A percentile compares a stretch with the other conserved stretches of the same genome.
phyloP scores from a whole-genome alignment of 163 green algal genomes.

The Coccomyxa subellipsoidea region DNA sequence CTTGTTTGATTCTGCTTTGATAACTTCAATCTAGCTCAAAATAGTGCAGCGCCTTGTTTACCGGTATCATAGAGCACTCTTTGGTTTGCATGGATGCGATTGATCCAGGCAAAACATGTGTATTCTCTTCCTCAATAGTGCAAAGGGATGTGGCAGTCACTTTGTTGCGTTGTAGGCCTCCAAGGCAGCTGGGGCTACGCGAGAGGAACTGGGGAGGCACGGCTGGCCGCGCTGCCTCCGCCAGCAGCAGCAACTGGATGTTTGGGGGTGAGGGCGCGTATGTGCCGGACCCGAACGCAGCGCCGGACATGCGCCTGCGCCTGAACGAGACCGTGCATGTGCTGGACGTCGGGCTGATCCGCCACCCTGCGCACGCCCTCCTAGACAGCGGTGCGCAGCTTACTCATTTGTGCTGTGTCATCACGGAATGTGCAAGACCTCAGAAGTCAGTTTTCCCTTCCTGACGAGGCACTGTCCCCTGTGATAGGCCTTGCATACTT shows the following conservation, averaged over 20 bases:
- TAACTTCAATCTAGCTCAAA: too few relatives aligned
- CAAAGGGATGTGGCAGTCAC: background rate
- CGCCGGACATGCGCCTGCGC: background rate
- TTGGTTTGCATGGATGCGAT: too few relatives aligned
- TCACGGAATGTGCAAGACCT: background rate
- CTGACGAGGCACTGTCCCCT: too few relatives aligned
- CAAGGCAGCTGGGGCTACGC: background rate
- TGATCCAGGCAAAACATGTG: too few relatives aligned
- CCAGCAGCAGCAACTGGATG: slow-evolving; percentile 5
- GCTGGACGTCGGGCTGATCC: slow-evolving; percentile 21
- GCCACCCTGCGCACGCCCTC: slow-evolving; percentile 12
- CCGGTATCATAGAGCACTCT: too few relatives aligned
- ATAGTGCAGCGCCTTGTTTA: too few relatives aligned
- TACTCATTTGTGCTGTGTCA: background rate
- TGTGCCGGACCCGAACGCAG: background rate
- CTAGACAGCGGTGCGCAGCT: slow-evolving; percentile 24
- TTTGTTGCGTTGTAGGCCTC: background rate
- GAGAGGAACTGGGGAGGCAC: background rate
- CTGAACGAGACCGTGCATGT: slow-evolving; percentile 3
- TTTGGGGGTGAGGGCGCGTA: slow-evolving; percentile 2
- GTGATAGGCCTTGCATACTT: too few relatives aligned
- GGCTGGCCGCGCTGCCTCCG: too few relatives aligned
- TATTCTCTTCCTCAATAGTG: too few relatives aligned
- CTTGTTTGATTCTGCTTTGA: too few relatives aligned
- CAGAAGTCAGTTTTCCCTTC: too few relatives aligned